Evolutionary conservation across 805 yeast species (phyloP), one percentile per base, ranked within the genome.

Genomic region (Candida suzukii): DNA sequence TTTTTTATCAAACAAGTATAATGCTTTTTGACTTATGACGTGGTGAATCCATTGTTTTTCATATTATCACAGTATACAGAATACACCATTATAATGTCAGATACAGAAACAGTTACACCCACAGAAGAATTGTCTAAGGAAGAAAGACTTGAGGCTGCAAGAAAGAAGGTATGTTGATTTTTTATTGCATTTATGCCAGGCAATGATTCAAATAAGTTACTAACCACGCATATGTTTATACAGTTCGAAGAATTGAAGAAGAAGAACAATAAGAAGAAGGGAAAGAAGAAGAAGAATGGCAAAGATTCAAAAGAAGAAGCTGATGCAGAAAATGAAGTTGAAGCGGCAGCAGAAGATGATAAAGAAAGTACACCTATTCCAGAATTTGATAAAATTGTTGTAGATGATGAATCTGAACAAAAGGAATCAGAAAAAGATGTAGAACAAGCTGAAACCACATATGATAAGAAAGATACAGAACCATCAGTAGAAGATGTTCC

Each of bases 101-200:
- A 29, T 10, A 16, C 17, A 13, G 31, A 20, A 10, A 24, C 5
- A 12, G 12, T 8, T 3, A 12, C 17, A 25, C 24, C 26, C 6
- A 13, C 21, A 4, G 58, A 51, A 20, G 61, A 58, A 39, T 35
- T 60, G 20, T 42, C 56, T 6, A 60, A 61, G 41, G 66, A 61
- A 28, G 62, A 61, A 41, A 53, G 61, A 43, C 48, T 62, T 12
- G 66, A 60, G 35, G 52, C 56, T 16, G 67, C 67, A 8, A 58
- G 64, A 53, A 60, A 59, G 50, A 62, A 60, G 41, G 48, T 46
- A 34, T 16, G 48, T 45, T 18, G 2, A 25, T 20, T 21, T 30
- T 25, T 37, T 5, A 5, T 25, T 10, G 6, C 10, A 16, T 22
- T 18, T 18, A 35, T 18, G 17, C 14, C 22, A 22, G 36, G 7